phyloP scores from a whole-genome alignment of 169 alveolate genomes.

The Babesia ovis region DNA sequence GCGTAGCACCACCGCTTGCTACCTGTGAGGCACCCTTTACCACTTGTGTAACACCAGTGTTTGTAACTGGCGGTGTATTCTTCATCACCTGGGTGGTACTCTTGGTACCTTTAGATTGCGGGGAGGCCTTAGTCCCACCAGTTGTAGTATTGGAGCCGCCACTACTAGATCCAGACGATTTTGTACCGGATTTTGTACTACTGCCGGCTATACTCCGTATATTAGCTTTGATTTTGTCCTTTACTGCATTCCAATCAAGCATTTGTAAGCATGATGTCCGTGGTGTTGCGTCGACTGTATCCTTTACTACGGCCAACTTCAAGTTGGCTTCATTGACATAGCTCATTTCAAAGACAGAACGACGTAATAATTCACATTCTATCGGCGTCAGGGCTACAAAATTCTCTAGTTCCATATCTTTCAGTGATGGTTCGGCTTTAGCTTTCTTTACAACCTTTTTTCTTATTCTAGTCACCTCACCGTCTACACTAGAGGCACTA shows the following conservation, averaged over 20 bases:
- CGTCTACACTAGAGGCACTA: not conserved
- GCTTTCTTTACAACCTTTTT: slow-evolving; percentile 2
- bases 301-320: slow-evolving; percentile 20
- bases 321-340: slow-evolving; percentile 16
- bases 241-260: slow-evolving; percentile 14
- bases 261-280: slow-evolving; percentile 3
- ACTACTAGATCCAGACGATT: not conserved
- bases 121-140: no score
- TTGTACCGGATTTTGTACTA: not conserved
- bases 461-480: slow-evolving; percentile 8
- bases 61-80: not conserved
- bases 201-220: not conserved
- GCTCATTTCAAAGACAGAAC: slow-evolving; percentile 46
- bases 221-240: not conserved
- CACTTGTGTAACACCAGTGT: not conserved
- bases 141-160: no score
- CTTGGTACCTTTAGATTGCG: not conserved
- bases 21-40: not conserved
- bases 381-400: slow-evolving; percentile 8
- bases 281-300: slow-evolving; percentile 5
- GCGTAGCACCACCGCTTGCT: not conserved
- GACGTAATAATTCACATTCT: slow-evolving; percentile 48
- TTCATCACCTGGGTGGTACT: not conserved
- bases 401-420: slow-evolving; percentile 34
- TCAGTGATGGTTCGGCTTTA: slow-evolving; percentile 15